Evolutionary conservation across 148 eudicot species (phyloP), one percentile per base, ranked within the genome.

Genomic region (Chenopodium berlandieri): DNA sequence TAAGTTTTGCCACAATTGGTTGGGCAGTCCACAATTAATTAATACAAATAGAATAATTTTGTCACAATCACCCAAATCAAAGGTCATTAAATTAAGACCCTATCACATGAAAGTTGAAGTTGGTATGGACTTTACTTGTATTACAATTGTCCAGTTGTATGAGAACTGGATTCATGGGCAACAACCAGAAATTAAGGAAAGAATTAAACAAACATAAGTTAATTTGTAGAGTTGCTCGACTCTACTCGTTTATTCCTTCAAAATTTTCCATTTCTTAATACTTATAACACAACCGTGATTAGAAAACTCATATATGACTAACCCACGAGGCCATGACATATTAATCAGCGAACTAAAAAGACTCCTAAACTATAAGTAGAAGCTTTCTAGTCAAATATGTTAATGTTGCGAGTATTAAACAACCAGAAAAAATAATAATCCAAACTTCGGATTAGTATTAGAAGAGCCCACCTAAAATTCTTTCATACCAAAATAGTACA

Each of bases 381-480:
- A 5, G 7, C 0, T 40, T 40, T 40, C 44, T 6, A 40, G 7
- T 40, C 7, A 40, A 40, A 40, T 5, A 40, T 6, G 44, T 5
- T 5, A 40, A 40, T 40, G 7, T 9, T 13, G 54, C 13, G 14
- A 50, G 54, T 50, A 50, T 50, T 50, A 50, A 2, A 50, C 0
- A 50, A 50, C 2, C 0, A 3, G 7, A 2, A 50, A 50, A 40
- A 40, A 40, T 5, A 40, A 40, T 40, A 40, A 40, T 40, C 44
- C 7, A 40, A 40, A 40, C 44, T 40, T 40, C 7, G 0, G 44
- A 50, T 11, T 50, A 50, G 0, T 12, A 67, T 67, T 16, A 9
- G 31, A 31, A 25, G 65, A 73, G 54, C 75, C 82, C 71, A 78
- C 79, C n/a, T 44, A 58, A 80, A 70, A 84, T 83, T 79, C 79